Conservation (phyloP, 208 protist genomes). For the Trypanosoma rangeli region DNA sequence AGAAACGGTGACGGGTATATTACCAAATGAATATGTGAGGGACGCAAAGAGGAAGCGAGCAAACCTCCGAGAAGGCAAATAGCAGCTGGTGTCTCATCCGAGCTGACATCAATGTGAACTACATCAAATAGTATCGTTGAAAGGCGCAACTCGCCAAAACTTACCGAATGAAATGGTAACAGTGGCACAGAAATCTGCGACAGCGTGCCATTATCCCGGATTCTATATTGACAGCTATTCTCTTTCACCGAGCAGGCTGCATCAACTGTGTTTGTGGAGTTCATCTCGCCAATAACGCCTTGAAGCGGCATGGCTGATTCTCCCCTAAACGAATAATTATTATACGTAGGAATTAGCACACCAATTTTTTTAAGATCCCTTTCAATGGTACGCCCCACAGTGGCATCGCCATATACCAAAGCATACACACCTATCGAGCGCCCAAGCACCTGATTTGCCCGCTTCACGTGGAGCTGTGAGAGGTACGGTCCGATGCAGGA, state of each 20-base stretch:
- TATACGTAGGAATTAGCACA: slow-evolving; percentile 1
- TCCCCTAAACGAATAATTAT: not conserved
- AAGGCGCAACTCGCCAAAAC: slow-evolving; percentile 10
- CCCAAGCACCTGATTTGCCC: not conserved
- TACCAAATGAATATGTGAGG: slow-evolving; percentile 32
- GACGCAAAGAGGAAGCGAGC: not conserved
- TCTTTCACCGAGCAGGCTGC: not conserved
- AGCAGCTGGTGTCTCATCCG: slow-evolving; percentile 27
- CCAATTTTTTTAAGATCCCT: slow-evolving; percentile 16
- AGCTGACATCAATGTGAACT: slow-evolving; percentile 40
- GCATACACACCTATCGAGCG: slow-evolving; percentile 3
- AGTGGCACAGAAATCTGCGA: not conserved
- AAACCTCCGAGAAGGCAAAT: slow-evolving; percentile 30
- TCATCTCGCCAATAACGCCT: slow-evolving; percentile 8
- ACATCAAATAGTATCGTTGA: slow-evolving; percentile 28
- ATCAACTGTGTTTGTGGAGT: not conserved
- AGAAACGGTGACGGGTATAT: slow-evolving; percentile 36
- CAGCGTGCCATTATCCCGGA: not conserved
- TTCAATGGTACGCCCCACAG: slow-evolving; percentile 12
- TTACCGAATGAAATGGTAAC: slow-evolving; percentile 11
- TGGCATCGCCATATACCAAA: slow-evolving; percentile 19
- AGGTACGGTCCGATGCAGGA: slow-evolving; percentile 25
- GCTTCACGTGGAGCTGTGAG: slow-evolving; percentile 2
- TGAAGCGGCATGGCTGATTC: slow-evolving; percentile 17
- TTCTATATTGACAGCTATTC: slow-evolving; percentile 25